A percentile compares a stretch with the other conserved stretches of the same genome.
These are phyloP conservation scores for Aspergillus tamarii DNA, from an alignment of 2,329 filamentous ascomycete genomes.

Conservation along the genomic window DNA sequence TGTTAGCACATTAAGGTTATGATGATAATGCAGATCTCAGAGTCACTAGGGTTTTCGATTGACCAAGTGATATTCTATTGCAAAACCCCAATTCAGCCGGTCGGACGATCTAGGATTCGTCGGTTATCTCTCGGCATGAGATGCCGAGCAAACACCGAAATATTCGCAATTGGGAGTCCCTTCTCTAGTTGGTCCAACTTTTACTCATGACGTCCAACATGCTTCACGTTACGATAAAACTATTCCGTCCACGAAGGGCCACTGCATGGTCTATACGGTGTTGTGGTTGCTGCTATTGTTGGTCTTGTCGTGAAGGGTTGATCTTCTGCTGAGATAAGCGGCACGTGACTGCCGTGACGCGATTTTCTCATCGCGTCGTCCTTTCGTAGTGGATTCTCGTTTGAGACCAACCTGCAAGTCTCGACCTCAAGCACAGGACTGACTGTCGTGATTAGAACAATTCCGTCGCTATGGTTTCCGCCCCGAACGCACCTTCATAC, in stretches of 20 bases:
- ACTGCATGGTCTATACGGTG: too few species aligned
- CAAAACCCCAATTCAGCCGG: not conserved
- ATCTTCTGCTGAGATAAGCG: too few species aligned
- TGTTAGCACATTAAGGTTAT: not conserved
- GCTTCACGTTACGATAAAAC: not conserved
- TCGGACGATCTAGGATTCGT: not conserved
- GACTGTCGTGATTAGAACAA: too few species aligned
- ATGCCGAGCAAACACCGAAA: not conserved
- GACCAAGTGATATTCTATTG: not conserved
- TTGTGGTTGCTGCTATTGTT: not conserved
- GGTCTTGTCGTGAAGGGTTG: too few species aligned
- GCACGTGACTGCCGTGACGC: too few species aligned
- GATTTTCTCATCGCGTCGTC: too few species aligned
- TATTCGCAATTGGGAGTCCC: not conserved
- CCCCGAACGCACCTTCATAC: too few species aligned
- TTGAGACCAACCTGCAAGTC: too few species aligned
- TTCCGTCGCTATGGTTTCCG: too few species aligned
- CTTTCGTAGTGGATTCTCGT: too few species aligned
- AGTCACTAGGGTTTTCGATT: not conserved
- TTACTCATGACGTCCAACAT: not conserved
- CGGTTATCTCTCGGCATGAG: not conserved
- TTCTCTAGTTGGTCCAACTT: not conserved
- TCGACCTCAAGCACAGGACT: too few species aligned
- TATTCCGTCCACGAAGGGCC: not conserved
- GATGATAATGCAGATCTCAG: not conserved